phyloP scores from a whole-genome alignment of 345 rosid species.

The Rhodamnia argentea region DNA sequence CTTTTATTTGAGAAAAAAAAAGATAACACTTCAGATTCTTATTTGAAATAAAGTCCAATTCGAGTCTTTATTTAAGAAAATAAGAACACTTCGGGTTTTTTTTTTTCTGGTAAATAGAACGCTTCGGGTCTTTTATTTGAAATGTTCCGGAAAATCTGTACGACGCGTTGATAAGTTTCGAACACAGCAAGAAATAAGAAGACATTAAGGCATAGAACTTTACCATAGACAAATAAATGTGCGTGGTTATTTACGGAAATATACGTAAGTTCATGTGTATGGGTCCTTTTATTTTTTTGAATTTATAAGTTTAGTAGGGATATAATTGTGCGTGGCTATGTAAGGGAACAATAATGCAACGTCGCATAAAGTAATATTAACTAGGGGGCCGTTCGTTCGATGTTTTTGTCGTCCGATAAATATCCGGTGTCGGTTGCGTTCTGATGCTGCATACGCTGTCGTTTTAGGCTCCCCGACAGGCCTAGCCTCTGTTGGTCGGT shows the following conservation, averaged over 20 bases:
- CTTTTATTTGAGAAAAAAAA: too few species aligned
- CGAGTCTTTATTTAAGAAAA: too few species aligned
- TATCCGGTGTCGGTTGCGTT: not conserved
- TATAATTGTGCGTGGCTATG: not conserved
- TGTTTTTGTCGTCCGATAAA: not conserved
- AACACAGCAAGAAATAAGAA: not conserved
- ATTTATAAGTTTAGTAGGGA: too few species aligned
- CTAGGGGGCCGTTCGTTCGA: not conserved
- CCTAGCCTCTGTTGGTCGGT: not conserved
- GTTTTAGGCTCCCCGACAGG: not conserved
- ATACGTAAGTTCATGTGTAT: too few species aligned
- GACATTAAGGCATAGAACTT: too few species aligned
- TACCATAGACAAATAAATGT: not conserved
- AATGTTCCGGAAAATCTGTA: not conserved
- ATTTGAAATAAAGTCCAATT: too few species aligned
- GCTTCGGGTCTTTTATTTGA: too few species aligned
- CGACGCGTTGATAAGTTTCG: not conserved
- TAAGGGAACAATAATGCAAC: not conserved
- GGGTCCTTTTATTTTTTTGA: not conserved
- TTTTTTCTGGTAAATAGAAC: too few species aligned
- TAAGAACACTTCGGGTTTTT: too few species aligned
- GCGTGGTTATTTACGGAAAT: too few species aligned
- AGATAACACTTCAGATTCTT: too few species aligned
- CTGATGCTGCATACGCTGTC: not conserved
- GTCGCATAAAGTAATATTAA: not conserved